Base-by-base conservation (phyloP, 176 grass and related monocot genomes). In the Aegilops tauschii region DNA sequence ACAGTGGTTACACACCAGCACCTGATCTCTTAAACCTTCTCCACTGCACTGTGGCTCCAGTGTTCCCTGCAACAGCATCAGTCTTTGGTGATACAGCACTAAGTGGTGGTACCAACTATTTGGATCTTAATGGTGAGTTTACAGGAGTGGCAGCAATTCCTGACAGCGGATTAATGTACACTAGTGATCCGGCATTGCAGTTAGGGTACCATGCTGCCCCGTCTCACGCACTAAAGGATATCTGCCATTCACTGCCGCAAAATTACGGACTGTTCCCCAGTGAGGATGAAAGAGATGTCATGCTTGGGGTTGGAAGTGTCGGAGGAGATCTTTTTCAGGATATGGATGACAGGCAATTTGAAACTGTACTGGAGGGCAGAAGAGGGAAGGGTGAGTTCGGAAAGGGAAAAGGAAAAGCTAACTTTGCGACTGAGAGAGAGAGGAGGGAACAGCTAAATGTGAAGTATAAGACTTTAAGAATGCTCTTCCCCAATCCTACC, bases 401-500 rank as follows among this genome's bases (percentile, higher is more conserved):
- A 4, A 95, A 89, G 80, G 87, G 89, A 2, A 91, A 91, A 80
- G 95, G 73, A 30, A 97, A 95, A 85, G 71, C 86, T 27, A 97
- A 88, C 62, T 97, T 93, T 40, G 95, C 95, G 64, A 95, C 95
- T 17, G 95, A 97, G 89, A 92, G 91, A 61, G 93, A 97, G 83
- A 93, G 95, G 83, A 83, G 95, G 77, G 95, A 95, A 50, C 95
- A 97, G 86, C 84, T 93, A 81, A 97, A 97, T 89, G 95, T 95
- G 86, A 97, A 97, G 73, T 97, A 88, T 76, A 82, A 69, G 61
- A 90, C 87, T 40, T 80, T 97, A 37, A 93, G 86, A 83, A 84
- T 75, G 62, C 91, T 97, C 4, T 92, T 95, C 37, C 93, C 93
- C 52, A 95, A 97, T 73, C 91, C 95, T 61, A 95, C 95, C 58